A percentile compares a stretch with the other conserved stretches of the same genome.
Evolutionary conservation across 352 stramenopile species (phyloP).

Genomic region (Thraustotheca clavata): DNA sequence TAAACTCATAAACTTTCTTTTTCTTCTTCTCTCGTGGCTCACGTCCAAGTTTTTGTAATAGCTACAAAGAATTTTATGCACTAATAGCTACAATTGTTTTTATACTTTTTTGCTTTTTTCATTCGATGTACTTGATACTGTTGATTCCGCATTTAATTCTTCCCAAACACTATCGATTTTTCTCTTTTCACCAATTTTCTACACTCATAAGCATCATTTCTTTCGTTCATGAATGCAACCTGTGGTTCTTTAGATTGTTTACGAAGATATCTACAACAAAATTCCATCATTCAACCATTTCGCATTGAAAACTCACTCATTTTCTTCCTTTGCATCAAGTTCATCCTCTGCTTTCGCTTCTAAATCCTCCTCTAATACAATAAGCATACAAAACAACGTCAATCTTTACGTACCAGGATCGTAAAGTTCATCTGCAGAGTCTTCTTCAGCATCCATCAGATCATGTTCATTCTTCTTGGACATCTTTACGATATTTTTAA

Average conservation of each 20-base stretch:
- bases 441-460: background rate
- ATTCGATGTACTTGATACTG: slow-evolving; percentile 41
- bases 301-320: background rate
- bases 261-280: slow-evolving; percentile 10
- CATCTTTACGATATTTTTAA: background rate
- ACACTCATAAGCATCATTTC: background rate
- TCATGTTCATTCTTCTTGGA: background rate
- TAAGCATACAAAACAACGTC: background rate
- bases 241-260: slow-evolving; percentile 4
- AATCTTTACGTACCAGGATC: slow-evolving; percentile 18
- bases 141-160: slow-evolving; percentile 52
- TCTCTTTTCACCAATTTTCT: background rate
- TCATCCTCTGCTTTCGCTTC: slow-evolving; percentile 12
- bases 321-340: slow-evolving; percentile 17
- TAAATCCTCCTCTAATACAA: slow-evolving; percentile 5
- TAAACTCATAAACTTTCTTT: slow-evolving; percentile 60
- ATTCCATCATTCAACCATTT: background rate
- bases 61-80: slow-evolving; percentile 23
- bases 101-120: slow-evolving; percentile 36
- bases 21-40: slow-evolving; percentile 43
- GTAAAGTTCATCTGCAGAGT: slow-evolving; percentile 16
- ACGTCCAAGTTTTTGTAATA: slow-evolving; percentile 44
- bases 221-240: background rate
- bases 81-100: background rate
- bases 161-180: slow-evolving; percentile 35